Conservation (phyloP, 2,329 filamentous ascomycete genomes). For the Gnomoniopsis sp. region DNA sequence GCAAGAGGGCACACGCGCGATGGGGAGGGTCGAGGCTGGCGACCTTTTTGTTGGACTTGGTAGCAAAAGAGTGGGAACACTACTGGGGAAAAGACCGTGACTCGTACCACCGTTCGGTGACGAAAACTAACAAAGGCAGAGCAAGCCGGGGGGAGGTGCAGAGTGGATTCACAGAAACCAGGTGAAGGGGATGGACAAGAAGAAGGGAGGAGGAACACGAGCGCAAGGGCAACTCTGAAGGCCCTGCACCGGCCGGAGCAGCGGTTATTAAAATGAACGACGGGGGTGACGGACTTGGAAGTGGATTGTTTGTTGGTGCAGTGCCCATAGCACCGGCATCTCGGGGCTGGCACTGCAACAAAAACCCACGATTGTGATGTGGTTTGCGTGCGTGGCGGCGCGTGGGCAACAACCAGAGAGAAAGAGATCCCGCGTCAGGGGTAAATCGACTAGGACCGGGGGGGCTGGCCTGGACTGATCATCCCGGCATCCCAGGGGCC, state of each 20-base stretch:
- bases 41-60: constrained; percentile 9
- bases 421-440: too few relatives aligned
- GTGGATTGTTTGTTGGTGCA: constrained; percentile 1
- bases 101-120: constrained; percentile 1
- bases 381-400: too few relatives aligned
- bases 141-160: neutral
- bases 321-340: neutral
- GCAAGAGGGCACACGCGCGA: neutral
- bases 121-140: neutral
- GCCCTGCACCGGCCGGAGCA: constrained; percentile 5
- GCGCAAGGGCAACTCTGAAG: neutral
- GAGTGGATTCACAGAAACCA: neutral
- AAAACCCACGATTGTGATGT: too few relatives aligned
- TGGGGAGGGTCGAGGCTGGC: constrained; percentile 14
- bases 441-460: too few relatives aligned
- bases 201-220: neutral
- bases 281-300: neutral
- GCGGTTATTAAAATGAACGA: constrained; percentile 11
- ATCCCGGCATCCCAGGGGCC: too few relatives aligned
- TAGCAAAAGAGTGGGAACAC: neutral
- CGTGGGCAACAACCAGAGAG: too few relatives aligned
- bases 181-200: neutral
- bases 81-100: neutral
- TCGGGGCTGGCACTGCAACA: too few relatives aligned
- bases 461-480: too few relatives aligned